These are phyloP conservation scores for Apiospora pterosperma DNA, from an alignment of 2,329 filamentous ascomycete species.

Conservation along the genomic window DNA sequence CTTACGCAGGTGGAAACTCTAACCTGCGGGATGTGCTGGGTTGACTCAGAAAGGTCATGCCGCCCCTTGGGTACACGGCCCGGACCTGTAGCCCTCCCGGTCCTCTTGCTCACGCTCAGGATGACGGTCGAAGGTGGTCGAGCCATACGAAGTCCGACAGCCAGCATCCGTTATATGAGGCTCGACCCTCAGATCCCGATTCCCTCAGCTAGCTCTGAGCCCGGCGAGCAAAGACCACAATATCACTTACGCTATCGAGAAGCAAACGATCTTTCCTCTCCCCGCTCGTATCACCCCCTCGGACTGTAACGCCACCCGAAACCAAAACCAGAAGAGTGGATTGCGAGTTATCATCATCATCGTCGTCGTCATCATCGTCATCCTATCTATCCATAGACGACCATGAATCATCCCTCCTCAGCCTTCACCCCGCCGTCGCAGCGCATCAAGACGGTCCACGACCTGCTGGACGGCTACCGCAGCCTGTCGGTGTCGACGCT, in stretches of 20 bases:
- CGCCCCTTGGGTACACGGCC: background rate
- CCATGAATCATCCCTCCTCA: background rate
- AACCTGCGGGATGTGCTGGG: background rate
- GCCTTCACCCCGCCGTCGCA: background rate
- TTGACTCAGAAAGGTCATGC: background rate
- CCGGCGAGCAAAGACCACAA: background rate
- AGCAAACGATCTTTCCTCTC: background rate
- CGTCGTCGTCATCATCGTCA: too few relatives aligned
- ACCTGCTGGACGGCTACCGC: conserved; percentile 34
- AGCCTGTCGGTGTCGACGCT: conserved; percentile 36
- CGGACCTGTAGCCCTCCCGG: background rate
- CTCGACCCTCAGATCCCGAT: background rate
- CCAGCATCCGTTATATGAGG: background rate
- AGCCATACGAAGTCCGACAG: background rate
- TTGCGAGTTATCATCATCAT: too few relatives aligned
- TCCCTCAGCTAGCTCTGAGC: background rate
- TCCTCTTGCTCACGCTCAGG: background rate
- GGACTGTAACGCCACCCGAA: background rate
- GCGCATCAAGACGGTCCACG: conserved; percentile 11
- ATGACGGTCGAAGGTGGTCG: background rate
- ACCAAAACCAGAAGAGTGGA: background rate
- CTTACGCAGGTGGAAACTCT: background rate
- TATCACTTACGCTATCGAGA: background rate
- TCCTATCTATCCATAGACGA: background rate
- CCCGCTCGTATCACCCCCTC: background rate